phyloP scores from a whole-genome alignment of 2,329 filamentous ascomycete species.

The Aspergillus flavus region DNA sequence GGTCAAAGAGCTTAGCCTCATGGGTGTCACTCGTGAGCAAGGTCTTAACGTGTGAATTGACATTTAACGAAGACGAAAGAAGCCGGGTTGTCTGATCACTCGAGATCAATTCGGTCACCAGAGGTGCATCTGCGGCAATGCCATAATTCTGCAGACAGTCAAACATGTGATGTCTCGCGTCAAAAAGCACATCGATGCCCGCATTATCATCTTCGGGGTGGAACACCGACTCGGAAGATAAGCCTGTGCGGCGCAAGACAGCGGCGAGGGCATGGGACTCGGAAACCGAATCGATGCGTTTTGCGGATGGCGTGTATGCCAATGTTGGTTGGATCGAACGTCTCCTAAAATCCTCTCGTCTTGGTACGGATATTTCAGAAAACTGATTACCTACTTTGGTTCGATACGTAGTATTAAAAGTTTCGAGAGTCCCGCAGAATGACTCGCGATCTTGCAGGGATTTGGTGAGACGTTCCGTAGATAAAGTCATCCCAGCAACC shows the following conservation, averaged over 20 bases:
- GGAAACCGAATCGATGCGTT: slow-evolving; percentile 12
- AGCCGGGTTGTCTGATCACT: slow-evolving; percentile 37
- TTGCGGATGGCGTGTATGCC: slow-evolving; percentile 18
- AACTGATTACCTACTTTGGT: slow-evolving; percentile 30
- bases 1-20: slow-evolving; percentile 27
- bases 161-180: slow-evolving; percentile 33
- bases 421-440: slow-evolving; percentile 36
- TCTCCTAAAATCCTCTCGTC: slow-evolving; percentile 31
- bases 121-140: slow-evolving; percentile 33
- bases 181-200: slow-evolving; percentile 26
- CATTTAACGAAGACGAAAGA: slow-evolving; percentile 33
- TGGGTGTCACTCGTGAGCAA: slow-evolving; percentile 33
- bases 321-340: slow-evolving; percentile 28
- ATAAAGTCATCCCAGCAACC: slow-evolving; percentile 37
- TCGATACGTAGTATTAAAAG: slow-evolving; percentile 35
- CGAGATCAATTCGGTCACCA: slow-evolving; percentile 31
- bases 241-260: slow-evolving; percentile 37
- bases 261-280: slow-evolving; percentile 32
- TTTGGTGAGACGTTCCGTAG: slow-evolving; percentile 31
- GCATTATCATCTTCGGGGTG: slow-evolving; percentile 23
- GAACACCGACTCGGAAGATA: slow-evolving; percentile 32
- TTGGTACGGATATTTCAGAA: slow-evolving; percentile 24
- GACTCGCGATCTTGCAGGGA: slow-evolving; percentile 37
- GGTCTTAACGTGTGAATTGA: slow-evolving; percentile 30
- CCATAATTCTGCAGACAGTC: slow-evolving; percentile 32